Percentiles rank a stretch among this genome's conserved stretches.
phyloP scores from a whole-genome alignment of 2,329 filamentous ascomycete genomes.

The Grosmannia clavigera region DNA sequence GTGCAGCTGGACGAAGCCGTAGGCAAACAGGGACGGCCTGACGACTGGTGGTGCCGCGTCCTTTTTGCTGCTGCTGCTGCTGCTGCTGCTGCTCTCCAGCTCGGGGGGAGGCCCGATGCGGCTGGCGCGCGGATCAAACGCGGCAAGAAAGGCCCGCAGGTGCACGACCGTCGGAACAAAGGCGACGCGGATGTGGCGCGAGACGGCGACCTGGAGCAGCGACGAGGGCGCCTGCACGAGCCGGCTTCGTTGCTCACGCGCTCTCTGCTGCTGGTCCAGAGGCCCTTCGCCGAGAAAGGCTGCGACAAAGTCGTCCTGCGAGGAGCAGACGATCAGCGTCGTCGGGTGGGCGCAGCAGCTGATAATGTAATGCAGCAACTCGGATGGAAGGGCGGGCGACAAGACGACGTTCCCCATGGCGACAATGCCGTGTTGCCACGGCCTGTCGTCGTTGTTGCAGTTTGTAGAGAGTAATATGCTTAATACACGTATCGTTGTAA shows the following conservation, averaged over 20 bases:
- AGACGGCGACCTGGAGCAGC: slow-evolving; percentile 55
- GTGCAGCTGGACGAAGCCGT: slow-evolving; percentile 55
- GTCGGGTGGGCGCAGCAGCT: slow-evolving; percentile 42
- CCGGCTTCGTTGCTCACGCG: slow-evolving; percentile 4
- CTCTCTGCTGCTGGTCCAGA: background rate
- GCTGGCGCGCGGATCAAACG: slow-evolving; percentile 30
- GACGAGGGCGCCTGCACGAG: slow-evolving; percentile 45
- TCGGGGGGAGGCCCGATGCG: slow-evolving; percentile 25
- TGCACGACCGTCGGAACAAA: slow-evolving; percentile 68
- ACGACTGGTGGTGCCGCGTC: background rate
- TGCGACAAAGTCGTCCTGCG: slow-evolving; percentile 50
- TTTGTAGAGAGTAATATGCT: background rate
- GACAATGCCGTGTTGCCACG: background rate
- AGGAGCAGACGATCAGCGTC: slow-evolving; percentile 59
- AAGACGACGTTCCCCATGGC: slow-evolving; percentile 25
- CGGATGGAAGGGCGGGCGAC: slow-evolving; percentile 39
- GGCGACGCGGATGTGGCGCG: slow-evolving; percentile 54
- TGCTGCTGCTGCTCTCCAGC: slow-evolving; percentile 3
- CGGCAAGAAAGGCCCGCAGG: slow-evolving; percentile 62
- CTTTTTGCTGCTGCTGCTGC: background rate
- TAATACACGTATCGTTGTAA: background rate
- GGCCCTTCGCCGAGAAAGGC: slow-evolving; percentile 35
- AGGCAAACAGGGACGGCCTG: slow-evolving; percentile 42
- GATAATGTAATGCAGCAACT: slow-evolving; percentile 55
- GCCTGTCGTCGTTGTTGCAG: background rate